Percentiles rank a stretch among this genome's conserved stretches.
These are phyloP conservation scores for Houttuynia cordata DNA, from an alignment of 164 flowering plant species.

Conservation along the genomic window DNA sequence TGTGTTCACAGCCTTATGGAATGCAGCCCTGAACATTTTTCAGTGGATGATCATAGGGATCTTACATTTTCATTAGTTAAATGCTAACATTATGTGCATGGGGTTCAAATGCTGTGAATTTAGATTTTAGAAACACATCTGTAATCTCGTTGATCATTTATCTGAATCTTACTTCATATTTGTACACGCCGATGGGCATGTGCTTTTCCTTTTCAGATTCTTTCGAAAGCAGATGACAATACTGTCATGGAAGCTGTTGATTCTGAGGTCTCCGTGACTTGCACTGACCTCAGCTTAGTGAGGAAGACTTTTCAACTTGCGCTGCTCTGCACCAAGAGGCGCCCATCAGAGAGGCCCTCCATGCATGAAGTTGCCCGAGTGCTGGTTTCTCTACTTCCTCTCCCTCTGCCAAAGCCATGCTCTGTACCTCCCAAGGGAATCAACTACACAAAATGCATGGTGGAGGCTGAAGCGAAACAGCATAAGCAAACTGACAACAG, in stretches of 20 bases:
- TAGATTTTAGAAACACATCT: too few species aligned
- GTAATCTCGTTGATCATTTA: too few species aligned
- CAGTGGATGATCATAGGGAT: too few species aligned
- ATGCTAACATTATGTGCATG: too few species aligned
- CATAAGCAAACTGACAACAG: conserved; percentile 17
- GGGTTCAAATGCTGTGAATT: too few species aligned
- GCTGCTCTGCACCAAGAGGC: conserved; percentile 58
- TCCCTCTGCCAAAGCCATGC: conserved; percentile 29
- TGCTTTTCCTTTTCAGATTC: conserved; percentile 34
- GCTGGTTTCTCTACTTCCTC: conserved; percentile 51
- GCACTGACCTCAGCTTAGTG: conserved; percentile 56
- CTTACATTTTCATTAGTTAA: too few species aligned
- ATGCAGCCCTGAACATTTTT: too few species aligned
- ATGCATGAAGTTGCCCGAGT: conserved; percentile 83
- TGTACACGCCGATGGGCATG: background rate
- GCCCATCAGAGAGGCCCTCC: conserved; percentile 70
- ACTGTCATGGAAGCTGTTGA: conserved; percentile 91
- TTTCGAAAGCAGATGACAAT: conserved; percentile 68
- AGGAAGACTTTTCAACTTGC: conserved; percentile 81
- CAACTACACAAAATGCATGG: conserved; percentile 41
- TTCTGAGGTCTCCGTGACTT: conserved; percentile 84
- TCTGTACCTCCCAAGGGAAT: conserved; percentile 22
- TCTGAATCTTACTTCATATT: background rate
- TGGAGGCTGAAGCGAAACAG: conserved; percentile 13
- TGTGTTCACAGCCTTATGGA: too few species aligned